These are phyloP conservation scores for Larix kaempferi DNA, from an alignment of 75 land plant species.

Conservation along the genomic window DNA sequence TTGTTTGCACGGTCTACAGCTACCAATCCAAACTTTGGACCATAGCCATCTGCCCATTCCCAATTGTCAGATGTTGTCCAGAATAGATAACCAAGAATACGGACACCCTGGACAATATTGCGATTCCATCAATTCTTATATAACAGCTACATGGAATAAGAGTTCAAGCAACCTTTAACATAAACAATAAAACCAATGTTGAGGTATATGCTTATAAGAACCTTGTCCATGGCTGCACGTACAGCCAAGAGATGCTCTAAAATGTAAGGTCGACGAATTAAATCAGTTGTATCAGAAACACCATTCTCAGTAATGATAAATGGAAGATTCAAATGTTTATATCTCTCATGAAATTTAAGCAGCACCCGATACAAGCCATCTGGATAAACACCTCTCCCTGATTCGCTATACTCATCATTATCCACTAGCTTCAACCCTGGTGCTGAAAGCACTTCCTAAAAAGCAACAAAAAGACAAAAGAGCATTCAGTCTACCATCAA, in stretches of 20 bases:
- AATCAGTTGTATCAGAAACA: slow-evolving; percentile 90
- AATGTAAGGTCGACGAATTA: slow-evolving; percentile 90
- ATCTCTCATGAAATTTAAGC: slow-evolving; percentile 88
- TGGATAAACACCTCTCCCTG: slow-evolving; percentile 96
- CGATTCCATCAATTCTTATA: background rate
- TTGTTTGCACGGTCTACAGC: slow-evolving; percentile 92
- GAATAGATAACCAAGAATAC: slow-evolving; percentile 86
- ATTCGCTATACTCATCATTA: slow-evolving; percentile 95
- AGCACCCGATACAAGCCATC: slow-evolving; percentile 93
- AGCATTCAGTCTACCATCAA: background rate
- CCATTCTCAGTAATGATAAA: slow-evolving; percentile 97
- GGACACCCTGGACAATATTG: slow-evolving; percentile 69
- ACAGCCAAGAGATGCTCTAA: slow-evolving; percentile 91
- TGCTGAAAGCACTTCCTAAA: slow-evolving; percentile 90
- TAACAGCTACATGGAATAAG: slow-evolving; percentile 1
- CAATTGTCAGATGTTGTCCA: slow-evolving; percentile 99
- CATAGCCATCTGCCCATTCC: slow-evolving; percentile 99
- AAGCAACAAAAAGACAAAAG: background rate
- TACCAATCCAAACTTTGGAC: slow-evolving; percentile 97
- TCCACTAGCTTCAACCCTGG: slow-evolving; percentile 90
- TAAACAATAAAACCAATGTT: background rate
- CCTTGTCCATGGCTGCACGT: slow-evolving; percentile 89
- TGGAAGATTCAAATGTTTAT: slow-evolving; percentile 69
- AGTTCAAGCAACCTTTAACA: background rate
- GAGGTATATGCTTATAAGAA: slow-evolving; percentile 7